Evolutionary conservation across 805 yeast species (phyloP), one percentile per base, ranked within the genome.

Genomic region (Candida glaebosa): DNA sequence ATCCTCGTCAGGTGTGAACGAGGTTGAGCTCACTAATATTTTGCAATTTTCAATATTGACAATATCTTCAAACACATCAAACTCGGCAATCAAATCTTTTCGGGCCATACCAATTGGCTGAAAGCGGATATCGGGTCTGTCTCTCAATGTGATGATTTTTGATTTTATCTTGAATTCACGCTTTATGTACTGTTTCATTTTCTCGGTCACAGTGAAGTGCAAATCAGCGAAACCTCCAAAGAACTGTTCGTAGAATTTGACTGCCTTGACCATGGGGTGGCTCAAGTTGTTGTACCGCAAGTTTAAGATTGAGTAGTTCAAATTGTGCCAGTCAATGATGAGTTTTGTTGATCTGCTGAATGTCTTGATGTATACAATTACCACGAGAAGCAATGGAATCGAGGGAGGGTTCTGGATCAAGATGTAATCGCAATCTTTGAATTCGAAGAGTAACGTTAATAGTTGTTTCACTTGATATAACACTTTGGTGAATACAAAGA

Each of bases 1-100:
- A 58, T 93, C 96, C 61, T 93, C 99, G 61, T 93, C 99, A 1
- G 95, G 93, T 0, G 99, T 91, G 58, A 89, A 93, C 1, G 96
- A 88, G 0, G 99, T 91, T 0, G 97, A 84, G 0, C 91, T 82
- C 3, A 91, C 79, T 10, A 93, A 50, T n/a, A 91, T 69, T 48
- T 80, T 80, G 53, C 82, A 85, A 58, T 49, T 49, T 26, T 41
- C 31, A 3, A 60, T 45, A 31, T 54, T 41, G 3, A 47, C 50
- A 3, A 65, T 46, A 14, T 42, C 60, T 2, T 47, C 41, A 36
- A 69, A 69, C 2, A 69, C 12, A 8, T 51, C 58, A 42, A 56
- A 60, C 34, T 50, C 50, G n/a, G 48, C 37, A 51, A 31, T 49
- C 33, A 49, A 37, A 30, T 69, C 69, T 19, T 76, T 61, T 4